phyloP scores from a whole-genome alignment of 768 basidiomycete genomes.

The Serendipita sp. region DNA sequence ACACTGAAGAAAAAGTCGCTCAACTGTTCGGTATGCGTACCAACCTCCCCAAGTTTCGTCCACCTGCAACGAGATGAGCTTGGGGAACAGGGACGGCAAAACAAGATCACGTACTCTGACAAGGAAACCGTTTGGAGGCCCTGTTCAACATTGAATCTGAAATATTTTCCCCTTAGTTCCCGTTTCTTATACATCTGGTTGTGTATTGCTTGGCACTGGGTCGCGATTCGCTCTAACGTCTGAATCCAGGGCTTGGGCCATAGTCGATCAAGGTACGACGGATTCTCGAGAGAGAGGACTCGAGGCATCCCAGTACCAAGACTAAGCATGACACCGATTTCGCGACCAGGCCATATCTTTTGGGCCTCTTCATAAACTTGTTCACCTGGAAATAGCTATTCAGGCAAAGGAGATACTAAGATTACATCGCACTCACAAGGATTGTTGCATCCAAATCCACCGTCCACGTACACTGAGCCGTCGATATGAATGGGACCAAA shows the following conservation, averaged over 20 bases:
- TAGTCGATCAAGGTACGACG: not conserved
- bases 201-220: not conserved
- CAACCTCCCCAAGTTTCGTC: not conserved
- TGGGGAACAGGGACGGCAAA: no score
- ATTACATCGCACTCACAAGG: not conserved
- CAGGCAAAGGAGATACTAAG: not conserved
- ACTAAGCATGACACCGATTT: not conserved
- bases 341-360: not conserved
- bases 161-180: constrained; percentile 2
- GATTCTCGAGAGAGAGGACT: not conserved
- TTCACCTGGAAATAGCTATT: not conserved
- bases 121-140: not conserved
- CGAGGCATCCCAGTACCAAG: constrained; percentile 1
- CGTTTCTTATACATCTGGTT: not conserved
- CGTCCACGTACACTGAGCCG: constrained; percentile 8
- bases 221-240: not conserved
- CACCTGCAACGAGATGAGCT: not conserved
- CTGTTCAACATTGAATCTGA: not conserved
- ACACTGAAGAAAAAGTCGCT: no score
- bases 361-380: not conserved
- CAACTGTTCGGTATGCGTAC: not conserved
- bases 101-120: not conserved
- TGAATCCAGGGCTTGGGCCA: not conserved
- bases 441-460: constrained; percentile 12
- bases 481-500: constrained; percentile 13